phyloP scores from a whole-genome alignment of 2,329 filamentous ascomycete genomes.

The Colletotrichum tropicicola region DNA sequence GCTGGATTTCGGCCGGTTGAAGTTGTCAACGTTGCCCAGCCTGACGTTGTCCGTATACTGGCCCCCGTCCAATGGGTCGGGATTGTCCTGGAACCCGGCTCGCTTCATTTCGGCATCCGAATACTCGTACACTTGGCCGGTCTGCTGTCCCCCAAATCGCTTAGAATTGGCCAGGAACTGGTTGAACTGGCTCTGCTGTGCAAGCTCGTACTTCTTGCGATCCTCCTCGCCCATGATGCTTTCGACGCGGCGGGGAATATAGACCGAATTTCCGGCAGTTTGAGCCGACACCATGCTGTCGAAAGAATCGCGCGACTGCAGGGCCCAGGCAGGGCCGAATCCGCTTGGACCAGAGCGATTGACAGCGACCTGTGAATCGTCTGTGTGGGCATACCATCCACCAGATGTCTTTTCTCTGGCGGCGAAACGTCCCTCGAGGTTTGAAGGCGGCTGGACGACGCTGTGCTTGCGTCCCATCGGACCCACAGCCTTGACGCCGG shows the following conservation, averaged over 20 bases:
- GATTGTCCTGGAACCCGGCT: slow-evolving; percentile 19
- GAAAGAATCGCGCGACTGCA: slow-evolving; percentile 68
- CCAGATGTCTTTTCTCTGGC: slow-evolving; percentile 73
- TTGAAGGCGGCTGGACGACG: slow-evolving; percentile 76
- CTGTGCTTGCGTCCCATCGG: slow-evolving; percentile 58
- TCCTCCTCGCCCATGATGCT: slow-evolving; percentile 84
- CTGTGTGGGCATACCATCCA: slow-evolving; percentile 75
- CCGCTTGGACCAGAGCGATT: slow-evolving; percentile 20
- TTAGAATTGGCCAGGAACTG: slow-evolving; percentile 33
- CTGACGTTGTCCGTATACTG: slow-evolving; percentile 30
- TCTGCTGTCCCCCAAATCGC: slow-evolving; percentile 25
- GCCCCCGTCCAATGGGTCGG: slow-evolving; percentile 1
- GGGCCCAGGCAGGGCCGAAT: slow-evolving; percentile 16
- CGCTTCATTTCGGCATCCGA: slow-evolving; percentile 47
- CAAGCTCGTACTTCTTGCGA: slow-evolving; percentile 75
- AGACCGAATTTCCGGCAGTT: slow-evolving; percentile 67
- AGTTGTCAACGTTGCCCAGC: slow-evolving; percentile 36
- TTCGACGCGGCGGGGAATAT: slow-evolving; percentile 74
- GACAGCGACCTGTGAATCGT: slow-evolving; percentile 57
- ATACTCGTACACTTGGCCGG: slow-evolving; percentile 59
- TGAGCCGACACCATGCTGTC: slow-evolving; percentile 71
- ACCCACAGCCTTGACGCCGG: slow-evolving; percentile 38
- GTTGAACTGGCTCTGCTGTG: slow-evolving; percentile 62
- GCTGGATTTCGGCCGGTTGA: slow-evolving; percentile 18
- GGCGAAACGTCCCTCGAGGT: slow-evolving; percentile 82